These are phyloP conservation scores for Tolypocladium pustulatum DNA, from an alignment of 2,329 filamentous ascomycete genomes.

Conservation along the genomic window DNA sequence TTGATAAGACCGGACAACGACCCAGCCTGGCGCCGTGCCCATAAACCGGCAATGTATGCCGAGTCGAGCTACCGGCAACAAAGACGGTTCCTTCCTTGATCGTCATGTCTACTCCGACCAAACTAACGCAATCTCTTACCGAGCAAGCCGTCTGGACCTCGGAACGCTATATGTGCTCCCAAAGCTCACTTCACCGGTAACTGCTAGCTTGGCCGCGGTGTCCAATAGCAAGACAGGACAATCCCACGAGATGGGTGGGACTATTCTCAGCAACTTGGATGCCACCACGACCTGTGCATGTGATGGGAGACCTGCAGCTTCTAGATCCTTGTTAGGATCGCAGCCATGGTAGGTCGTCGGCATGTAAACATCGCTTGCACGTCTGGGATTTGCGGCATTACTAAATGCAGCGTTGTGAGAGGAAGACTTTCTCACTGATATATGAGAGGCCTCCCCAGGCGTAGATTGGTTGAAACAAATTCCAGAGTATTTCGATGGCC, in stretches of 20 bases:
- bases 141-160: neutral
- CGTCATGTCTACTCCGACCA: neutral
- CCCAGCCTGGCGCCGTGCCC: too few species aligned
- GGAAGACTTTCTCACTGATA: neutral
- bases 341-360: neutral
- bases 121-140: neutral
- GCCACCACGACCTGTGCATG: neutral
- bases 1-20: neutral
- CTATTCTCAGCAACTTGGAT: neutral
- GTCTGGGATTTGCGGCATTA: neutral
- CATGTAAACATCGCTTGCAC: neutral
- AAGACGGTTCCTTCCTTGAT: neutral
- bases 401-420: neutral
- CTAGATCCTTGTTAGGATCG: neutral
- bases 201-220: neutral
- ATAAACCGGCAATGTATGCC: neutral
- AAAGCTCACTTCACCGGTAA: neutral
- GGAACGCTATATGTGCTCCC: neutral
- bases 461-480: neutral
- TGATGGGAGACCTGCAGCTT: neutral
- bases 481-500: neutral
- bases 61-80: neutral
- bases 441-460: neutral
- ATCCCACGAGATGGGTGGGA: neutral
- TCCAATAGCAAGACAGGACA: neutral